Conservation (phyloP, 2,329 filamentous ascomycete species). For the Paramyrothecium roridum region DNA sequence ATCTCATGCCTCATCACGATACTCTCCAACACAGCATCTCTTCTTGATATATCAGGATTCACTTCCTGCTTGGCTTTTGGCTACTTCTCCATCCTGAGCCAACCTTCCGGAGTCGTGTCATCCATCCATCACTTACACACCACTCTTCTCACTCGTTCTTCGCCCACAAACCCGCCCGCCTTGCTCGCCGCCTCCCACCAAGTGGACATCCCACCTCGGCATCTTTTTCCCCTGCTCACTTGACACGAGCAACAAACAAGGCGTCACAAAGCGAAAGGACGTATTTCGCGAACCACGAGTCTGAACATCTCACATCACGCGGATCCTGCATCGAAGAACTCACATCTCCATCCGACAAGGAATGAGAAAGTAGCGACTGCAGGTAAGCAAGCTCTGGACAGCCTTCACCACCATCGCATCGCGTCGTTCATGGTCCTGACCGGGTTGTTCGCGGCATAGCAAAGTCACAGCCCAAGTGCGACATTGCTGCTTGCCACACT, state of each 20-base stretch:
- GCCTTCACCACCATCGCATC: neutral
- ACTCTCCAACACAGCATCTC: neutral
- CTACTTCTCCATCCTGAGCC: neutral
- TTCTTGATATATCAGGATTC: neutral
- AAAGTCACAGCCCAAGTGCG: constrained; percentile 1
- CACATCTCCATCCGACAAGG: neutral
- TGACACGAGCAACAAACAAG: neutral
- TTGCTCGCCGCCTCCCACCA: neutral
- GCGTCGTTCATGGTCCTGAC: neutral
- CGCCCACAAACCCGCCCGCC: neutral
- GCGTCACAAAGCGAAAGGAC: neutral
- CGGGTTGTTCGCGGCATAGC: neutral
- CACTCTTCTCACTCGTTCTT: neutral
- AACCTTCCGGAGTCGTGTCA: neutral
- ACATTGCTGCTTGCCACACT: constrained; percentile 3
- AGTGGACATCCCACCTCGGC: neutral
- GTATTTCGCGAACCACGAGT: neutral
- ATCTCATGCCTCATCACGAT: constrained; percentile 1
- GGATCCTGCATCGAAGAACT: neutral
- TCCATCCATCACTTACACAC: neutral
- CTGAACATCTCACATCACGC: too few relatives aligned
- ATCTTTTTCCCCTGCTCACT: neutral
- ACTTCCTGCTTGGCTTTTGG: neutral
- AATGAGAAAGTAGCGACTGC: neutral
- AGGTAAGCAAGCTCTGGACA: neutral